Evolutionary conservation across 176 grass and related monocot genomes (phyloP), one percentile per base, ranked within the genome.

Genomic region (Eremochloa ophiuroides): DNA sequence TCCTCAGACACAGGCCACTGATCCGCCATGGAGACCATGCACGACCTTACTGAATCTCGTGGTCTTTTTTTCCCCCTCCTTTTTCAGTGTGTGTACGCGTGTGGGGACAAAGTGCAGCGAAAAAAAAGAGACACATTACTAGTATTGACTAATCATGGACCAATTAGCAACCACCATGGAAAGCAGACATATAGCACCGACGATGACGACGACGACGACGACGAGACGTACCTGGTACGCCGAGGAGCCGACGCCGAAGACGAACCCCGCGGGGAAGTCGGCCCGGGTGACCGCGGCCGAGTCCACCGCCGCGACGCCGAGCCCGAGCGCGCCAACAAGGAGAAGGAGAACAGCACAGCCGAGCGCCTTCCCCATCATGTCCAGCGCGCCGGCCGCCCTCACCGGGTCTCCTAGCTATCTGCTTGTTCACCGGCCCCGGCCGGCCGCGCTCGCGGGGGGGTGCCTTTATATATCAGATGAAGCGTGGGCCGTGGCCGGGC

Each of bases 161-260:
- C 50, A n/a, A 10, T n/a, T n/a, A n/a, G 50, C 17, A 6, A 20
- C 33, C 33, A 34, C 18, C 50, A 53, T n/a, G 18, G 50, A 20
- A 9, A 8, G 18, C 50, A 20, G 1, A 20, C 47, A 51, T 51
- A 17, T 18, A 3, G 10, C 42, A 37, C 35, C 35, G 35, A 37
- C n/a, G n/a, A n/a, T n/a, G n/a, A n/a, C n/a, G n/a, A n/a, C n/a
- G n/a, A n/a, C n/a, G n/a, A n/a, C n/a, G n/a, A n/a, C n/a, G 30
- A 6, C 8, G 8, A 9, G 10, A 2, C 18, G 71, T 59, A 94
- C 91, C 91, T 94, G 91, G 86, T 84, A 88, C 25, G 91, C 91
- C 8, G 91, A 94, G 69, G 91, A 77, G 66, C 91, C 91, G 75
- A 80, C 88, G 66, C 88, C 91, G 65, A 94, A 94, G 69, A 94